Conservation (phyloP, 2,329 filamentous ascomycete genomes). For the Neofusicoccum laricinum region DNA sequence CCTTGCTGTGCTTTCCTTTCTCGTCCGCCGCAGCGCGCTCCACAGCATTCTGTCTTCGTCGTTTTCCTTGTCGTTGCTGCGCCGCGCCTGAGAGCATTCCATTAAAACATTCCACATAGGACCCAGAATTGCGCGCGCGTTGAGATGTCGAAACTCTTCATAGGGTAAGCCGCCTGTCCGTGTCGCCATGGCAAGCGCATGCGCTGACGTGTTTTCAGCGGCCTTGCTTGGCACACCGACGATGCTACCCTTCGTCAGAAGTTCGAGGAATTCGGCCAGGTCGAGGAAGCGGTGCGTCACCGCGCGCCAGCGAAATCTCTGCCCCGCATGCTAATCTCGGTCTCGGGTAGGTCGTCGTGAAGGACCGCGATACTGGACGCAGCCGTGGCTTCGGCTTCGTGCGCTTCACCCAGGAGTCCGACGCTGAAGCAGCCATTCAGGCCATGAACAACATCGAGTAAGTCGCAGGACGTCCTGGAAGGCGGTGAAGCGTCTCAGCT, state of each 20-base stretch:
- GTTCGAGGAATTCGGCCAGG: slow-evolving; percentile 85
- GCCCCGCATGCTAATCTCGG: not conserved
- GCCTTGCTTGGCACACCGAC: slow-evolving; percentile 98
- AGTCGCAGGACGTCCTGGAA: slow-evolving; percentile 34
- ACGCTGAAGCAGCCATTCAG: slow-evolving; percentile 73
- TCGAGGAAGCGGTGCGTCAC: slow-evolving; percentile 86
- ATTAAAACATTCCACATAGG: slow-evolving; percentile 7
- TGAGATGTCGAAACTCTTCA: slow-evolving; percentile 89
- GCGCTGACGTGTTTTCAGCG: slow-evolving; percentile 52
- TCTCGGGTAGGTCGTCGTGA: slow-evolving; percentile 77
- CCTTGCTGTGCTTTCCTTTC: slow-evolving; percentile 1
- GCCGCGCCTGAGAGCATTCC: not conserved
- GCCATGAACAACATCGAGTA: slow-evolving; percentile 90
- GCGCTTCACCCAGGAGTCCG: slow-evolving; percentile 72
- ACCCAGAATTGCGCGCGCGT: slow-evolving; percentile 1
- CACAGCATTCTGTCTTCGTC: not conserved
- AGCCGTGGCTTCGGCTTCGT: slow-evolving; percentile 98
- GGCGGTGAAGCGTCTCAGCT: slow-evolving; percentile 14
- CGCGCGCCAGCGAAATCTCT: not conserved
- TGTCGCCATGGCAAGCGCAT: slow-evolving; percentile 17
- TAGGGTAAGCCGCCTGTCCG: slow-evolving; percentile 64
- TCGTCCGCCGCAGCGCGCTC: not conserved
- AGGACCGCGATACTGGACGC: slow-evolving; percentile 93
- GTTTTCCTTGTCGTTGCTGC: not conserved
- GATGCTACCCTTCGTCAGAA: slow-evolving; percentile 82